A percentile compares a stretch with the other conserved stretches of the same genome.
These are phyloP conservation scores for Camellia lanceoleosa DNA, from an alignment of 148 eudicot genomes.

Conservation along the genomic window DNA sequence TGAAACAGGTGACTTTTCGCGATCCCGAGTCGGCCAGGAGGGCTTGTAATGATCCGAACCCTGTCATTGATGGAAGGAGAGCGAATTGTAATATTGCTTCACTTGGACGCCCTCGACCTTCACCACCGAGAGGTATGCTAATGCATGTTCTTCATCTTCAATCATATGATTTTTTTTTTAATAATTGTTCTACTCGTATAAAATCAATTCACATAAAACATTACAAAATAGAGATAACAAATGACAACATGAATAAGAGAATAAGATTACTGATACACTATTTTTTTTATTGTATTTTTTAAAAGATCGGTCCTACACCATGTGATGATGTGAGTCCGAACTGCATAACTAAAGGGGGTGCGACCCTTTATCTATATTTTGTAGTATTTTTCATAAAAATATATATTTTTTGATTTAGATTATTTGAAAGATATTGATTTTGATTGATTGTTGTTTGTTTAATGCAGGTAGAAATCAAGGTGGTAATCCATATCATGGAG, in stretches of 20 bases:
- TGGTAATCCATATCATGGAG: constrained; percentile 37
- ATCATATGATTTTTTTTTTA: not conserved
- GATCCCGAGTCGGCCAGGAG: constrained; percentile 73
- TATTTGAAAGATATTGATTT: not conserved
- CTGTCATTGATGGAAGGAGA: constrained; percentile 83
- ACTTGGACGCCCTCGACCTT: constrained; percentile 72
- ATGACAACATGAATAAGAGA: too few species aligned
- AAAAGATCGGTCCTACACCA: too few species aligned
- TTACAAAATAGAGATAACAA: not conserved
- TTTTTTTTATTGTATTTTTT: too few species aligned
- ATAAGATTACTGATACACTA: too few species aligned
- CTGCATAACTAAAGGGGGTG: too few species aligned
- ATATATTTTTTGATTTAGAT: not conserved
- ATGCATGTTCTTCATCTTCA: not conserved
- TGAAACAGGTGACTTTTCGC: constrained; percentile 63
- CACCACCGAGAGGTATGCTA: constrained; percentile 73
- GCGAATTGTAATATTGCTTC: constrained; percentile 96
- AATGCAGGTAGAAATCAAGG: constrained; percentile 51
- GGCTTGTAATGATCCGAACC: constrained; percentile 73
- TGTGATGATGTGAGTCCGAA: too few species aligned
- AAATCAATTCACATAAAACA: not conserved
- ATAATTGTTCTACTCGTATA: too few species aligned
- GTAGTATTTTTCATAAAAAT: too few species aligned
- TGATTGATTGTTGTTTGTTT: too few species aligned
- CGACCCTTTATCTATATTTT: too few species aligned